A percentile compares a stretch with the other conserved stretches of the same genome.
phyloP scores from a whole-genome alignment of 2,329 filamentous ascomycete genomes.

The Hypoxylon sp. region DNA sequence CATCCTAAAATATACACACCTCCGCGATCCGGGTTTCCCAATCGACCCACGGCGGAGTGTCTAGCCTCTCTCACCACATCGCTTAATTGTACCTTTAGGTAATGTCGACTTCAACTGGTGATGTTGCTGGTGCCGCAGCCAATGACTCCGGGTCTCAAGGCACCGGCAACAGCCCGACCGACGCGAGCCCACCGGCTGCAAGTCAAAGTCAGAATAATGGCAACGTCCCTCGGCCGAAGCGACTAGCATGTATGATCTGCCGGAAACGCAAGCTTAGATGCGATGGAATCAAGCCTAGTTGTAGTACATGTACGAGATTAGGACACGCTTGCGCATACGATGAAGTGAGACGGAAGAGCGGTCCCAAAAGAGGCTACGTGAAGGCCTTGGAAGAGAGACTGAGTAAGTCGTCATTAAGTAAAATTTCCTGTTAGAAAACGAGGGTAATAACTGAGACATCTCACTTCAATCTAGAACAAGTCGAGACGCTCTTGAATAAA shows the following conservation, averaged over 20 bases:
- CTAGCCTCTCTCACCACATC: neutral
- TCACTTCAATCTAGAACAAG: conserved; percentile 76
- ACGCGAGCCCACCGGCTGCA: conserved; percentile 56
- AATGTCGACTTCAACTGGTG: conserved; percentile 48
- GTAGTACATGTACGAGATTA: conserved; percentile 88
- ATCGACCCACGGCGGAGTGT: conserved; percentile 6
- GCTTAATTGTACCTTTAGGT: conserved; percentile 19
- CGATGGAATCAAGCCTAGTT: conserved; percentile 86
- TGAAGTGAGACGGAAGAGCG: conserved; percentile 93
- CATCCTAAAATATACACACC: conserved; percentile 28
- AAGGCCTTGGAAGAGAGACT: conserved; percentile 93
- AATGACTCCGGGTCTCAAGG: conserved; percentile 58
- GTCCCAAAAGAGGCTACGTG: conserved; percentile 93
- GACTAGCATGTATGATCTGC: conserved; percentile 95
- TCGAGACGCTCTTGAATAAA: conserved; percentile 86
- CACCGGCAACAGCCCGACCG: conserved; percentile 57
- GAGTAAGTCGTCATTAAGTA: conserved; percentile 70
- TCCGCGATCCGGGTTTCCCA: conserved; percentile 17
- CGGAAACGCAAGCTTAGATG: conserved; percentile 93
- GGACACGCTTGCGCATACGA: conserved; percentile 92
- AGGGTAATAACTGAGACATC: conserved; percentile 39
- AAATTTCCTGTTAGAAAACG: conserved; percentile 15
- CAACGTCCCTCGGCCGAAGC: conserved; percentile 83
- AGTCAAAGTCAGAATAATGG: conserved; percentile 64
- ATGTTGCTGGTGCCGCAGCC: conserved; percentile 36